Conservation (phyloP, 1,284 basidiomycete genomes). For the Ustilago shanxiensis region DNA sequence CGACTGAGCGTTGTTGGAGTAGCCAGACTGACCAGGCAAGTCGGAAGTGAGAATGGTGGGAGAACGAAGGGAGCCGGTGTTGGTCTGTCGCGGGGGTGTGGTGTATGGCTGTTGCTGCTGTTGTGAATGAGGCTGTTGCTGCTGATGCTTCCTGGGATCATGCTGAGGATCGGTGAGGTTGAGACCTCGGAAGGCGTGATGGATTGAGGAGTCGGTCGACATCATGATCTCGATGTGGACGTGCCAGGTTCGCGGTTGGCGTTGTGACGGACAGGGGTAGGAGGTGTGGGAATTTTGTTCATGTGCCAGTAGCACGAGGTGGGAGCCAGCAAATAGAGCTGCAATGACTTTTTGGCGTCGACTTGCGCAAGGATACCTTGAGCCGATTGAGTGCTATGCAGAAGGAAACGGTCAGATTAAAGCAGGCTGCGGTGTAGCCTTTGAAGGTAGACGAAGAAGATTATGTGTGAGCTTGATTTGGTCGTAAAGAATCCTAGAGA, state of each 20-base stretch:
- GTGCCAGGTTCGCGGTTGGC: not conserved
- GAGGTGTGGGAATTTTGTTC: not conserved
- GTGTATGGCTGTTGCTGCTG: conserved; percentile 23
- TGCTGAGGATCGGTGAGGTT: conserved; percentile 41
- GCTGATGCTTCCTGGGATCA: conserved; percentile 32
- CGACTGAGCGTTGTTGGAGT: conserved; percentile 19
- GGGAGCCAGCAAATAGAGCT: not conserved
- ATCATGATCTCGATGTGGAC: conserved; percentile 25
- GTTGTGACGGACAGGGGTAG: not conserved
- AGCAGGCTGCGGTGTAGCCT: not conserved
- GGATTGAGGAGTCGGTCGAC: conserved; percentile 48
- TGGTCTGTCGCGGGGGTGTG: conserved; percentile 26
- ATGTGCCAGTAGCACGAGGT: not conserved
- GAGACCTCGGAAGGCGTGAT: conserved; percentile 40
- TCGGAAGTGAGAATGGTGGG: conserved; percentile 36
- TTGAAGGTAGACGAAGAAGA: not conserved
- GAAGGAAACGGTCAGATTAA: not conserved
- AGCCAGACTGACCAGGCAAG: conserved; percentile 33
- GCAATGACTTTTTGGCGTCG: not conserved
- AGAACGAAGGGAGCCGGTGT: conserved; percentile 36
- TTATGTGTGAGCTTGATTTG: not conserved
- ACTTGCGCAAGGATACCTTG: not conserved
- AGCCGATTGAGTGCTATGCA: not conserved
- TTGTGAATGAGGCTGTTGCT: conserved; percentile 19
- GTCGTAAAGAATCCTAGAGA: not conserved